Base-by-base conservation (phyloP, 1,284 basidiomycete species). In the Rhizopogon hawkerae region DNA sequence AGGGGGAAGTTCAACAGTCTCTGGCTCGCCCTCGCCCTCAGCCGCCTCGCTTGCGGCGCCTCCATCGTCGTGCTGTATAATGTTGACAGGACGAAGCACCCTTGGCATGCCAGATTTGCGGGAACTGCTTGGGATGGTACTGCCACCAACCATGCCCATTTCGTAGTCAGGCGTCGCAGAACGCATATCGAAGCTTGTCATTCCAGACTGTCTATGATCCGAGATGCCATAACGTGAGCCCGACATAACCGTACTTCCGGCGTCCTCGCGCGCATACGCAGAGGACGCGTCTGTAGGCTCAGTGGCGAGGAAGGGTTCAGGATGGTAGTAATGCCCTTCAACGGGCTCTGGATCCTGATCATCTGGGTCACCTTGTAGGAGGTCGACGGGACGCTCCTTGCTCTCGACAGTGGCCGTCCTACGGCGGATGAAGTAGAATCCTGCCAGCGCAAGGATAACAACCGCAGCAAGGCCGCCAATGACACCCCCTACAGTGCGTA, bases 51-150 rank as follows among this genome's bases (percentile, higher is more conserved):
- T 49, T 49, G 61, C 71, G 4, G 77, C 77, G 0, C 86, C 86
- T 0, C 81, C 86, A 60, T 90, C 86, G 54, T 89, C 85, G 57
- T 90, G 86, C 66, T 89, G 87, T 46, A 89, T 76, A 57, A 88
- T 77, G 59, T 89, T 89, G 38, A 89, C 79, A 0, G 85, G 74
- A 38, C 85, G 71, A 67, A 88, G 69, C 54, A 66, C 64, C 16
- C 69, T 66, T 33, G 68, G 66, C 49, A 61, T 56, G 3, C 65
- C 65, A 41, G 56, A 71, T 63, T 71, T 81, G 67, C 74, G 78
- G 59, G 72, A 75, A 54, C 56, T 61, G 26, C 46, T 48, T 54
- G 51, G 3, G 29, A 34, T 50, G 1, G 60, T 48, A n/a, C 51
- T 47, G 3, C 54, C 49, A 21, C 49, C 51, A 29, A 59, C 56